Base-by-base conservation (phyloP, 1,284 basidiomycete genomes). In the Singerocomus inundabilis region DNA sequence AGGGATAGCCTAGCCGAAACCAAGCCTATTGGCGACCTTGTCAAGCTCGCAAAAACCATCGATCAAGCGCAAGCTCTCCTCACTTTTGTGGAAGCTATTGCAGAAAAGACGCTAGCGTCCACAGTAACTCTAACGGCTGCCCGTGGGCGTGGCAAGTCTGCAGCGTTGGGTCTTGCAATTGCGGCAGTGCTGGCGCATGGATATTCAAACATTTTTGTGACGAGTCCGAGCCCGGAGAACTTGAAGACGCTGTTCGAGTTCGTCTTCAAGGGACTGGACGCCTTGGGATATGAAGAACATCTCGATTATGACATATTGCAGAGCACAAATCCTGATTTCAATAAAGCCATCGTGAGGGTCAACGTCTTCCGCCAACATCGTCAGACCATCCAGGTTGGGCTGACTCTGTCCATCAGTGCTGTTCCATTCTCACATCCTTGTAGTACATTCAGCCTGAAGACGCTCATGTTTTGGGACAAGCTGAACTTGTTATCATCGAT, bases 371-470 rank as follows among this genome's bases (percentile, higher is more conserved):
- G 88, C 55, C 83, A 88, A 37, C 93, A 97, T 70, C 80, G 95
- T 40, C 95, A 97, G 72, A 97, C 94, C 5, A 92, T 98, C 45
- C 93, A 95, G 76, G 91, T 91, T 50, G 12, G 80, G n/a, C 38
- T 9, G 41, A 43, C 10, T 58, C 15, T 13, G 15, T 16, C 29
- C 5, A 24, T 28, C 5, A 39, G 4, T 21, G 34, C 24, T 32
- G 9, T 21, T 32, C 32, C 24, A 1, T 9, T 25, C 35, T 46
- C 35, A 46, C 15, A 8, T 42, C 29, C 18, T 29, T 16, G 9
- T 30, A 95, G 89, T 99, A 98, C 70, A 98, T 99, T 46, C 90
- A 96, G 77, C 97, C 97, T 1, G 86, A 97, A 76, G 97, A 99
- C 64, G 88, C 93, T 0, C 95, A 98, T 67, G 95, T 98, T 12